Conservation (phyloP, 345 rosid species). For the Rhizophora apiculata region DNA sequence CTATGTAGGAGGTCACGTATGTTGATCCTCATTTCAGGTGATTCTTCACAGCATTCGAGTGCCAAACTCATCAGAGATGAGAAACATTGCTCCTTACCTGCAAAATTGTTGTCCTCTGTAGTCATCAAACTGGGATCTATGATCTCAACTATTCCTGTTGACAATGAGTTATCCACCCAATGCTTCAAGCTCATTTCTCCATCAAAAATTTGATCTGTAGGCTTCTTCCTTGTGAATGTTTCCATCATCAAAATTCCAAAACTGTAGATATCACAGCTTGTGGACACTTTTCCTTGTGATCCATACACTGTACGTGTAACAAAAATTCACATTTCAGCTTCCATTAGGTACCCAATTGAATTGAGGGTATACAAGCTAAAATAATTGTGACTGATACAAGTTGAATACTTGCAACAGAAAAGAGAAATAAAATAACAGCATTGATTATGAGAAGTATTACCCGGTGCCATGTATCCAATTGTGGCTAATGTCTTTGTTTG, state of each 20-base stretch:
- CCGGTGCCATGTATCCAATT: neutral
- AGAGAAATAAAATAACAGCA: no score
- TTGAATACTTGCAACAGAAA: neutral
- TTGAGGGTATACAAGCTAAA: neutral
- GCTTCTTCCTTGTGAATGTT: neutral
- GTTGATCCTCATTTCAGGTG: constrained; percentile 2
- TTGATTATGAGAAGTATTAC: neutral
- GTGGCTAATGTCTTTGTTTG: neutral
- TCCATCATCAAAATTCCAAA: constrained; percentile 1
- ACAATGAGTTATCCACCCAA: constrained; percentile 6
- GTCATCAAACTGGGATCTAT: neutral
- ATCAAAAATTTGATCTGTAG: neutral
- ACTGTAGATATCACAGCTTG: neutral
- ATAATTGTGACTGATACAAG: neutral
- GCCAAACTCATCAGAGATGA: constrained; percentile 8
- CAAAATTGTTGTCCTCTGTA: neutral
- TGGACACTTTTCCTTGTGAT: constrained; percentile 2
- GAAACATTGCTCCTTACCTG: constrained; percentile 3
- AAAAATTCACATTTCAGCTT: no score
- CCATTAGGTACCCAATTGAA: no score
- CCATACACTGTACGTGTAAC: neutral
- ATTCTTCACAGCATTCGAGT: constrained; percentile 2
- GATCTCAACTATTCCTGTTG: neutral
- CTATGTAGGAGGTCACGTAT: neutral
- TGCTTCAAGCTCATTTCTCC: constrained; percentile 14